phyloP scores from a whole-genome alignment of 176 grass and related monocot genomes.

The Rhynchospora breviuscula region DNA sequence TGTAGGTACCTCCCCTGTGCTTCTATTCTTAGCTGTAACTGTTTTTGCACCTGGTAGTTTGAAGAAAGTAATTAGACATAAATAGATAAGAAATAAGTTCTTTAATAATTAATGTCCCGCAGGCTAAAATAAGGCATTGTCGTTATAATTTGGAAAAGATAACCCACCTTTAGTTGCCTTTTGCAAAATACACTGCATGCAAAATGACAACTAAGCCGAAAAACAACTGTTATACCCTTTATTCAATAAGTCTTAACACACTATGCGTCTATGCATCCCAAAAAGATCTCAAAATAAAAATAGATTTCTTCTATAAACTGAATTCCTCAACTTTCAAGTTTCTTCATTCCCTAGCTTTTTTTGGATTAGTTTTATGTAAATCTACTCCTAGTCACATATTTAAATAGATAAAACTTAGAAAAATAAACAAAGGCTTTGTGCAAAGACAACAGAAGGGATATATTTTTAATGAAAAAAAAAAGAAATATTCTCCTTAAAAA shows the following conservation, averaged over 20 bases:
- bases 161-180: background rate
- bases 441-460: background rate
- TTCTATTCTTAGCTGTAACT: conserved; percentile 93
- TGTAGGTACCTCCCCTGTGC: conserved; percentile 87
- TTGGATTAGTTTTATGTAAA: background rate
- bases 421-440: background rate
- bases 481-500: background rate
- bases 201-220: background rate
- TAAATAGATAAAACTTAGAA: background rate
- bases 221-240: background rate
- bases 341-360: background rate
- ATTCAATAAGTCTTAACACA: background rate
- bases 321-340: background rate
- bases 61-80: background rate
- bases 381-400: background rate
- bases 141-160: conserved; percentile 14
- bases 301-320: background rate
- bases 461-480: background rate
- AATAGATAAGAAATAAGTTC: background rate
- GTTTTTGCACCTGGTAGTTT: conserved; percentile 76
- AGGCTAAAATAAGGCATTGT: background rate
- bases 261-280: background rate
- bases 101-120: too few species aligned
- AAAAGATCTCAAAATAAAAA: background rate
- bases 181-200: background rate